Base-by-base conservation (phyloP, 176 grass and related monocot species). In the Eleusine indica region DNA sequence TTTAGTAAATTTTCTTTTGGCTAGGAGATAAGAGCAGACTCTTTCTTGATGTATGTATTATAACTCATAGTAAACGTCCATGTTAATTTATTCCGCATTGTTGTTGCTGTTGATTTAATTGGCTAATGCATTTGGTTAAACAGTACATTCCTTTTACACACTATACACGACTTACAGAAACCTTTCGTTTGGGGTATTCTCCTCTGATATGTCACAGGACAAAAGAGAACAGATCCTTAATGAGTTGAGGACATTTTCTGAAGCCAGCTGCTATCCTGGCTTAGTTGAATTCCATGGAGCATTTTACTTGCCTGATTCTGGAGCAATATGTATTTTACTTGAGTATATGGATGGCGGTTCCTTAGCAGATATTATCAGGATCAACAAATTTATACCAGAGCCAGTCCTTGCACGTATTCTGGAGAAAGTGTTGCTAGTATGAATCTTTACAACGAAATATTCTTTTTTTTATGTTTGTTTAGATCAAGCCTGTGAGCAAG, bases 301-400 rank as follows among this genome's bases (percentile, higher is more conserved):
- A 42, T 98, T 98, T 84, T 98, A 98, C 89, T 68, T 88, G 62
- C 85, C 93, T 41, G 87, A 88, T 43, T 98, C 96, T 70, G 96
- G 96, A 91, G 89, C 88, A 83, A 98, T 95, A 74, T 91, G 89
- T 77, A 95, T 98, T 42, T 91, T 87, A 7, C 85, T 98, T 78
- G 93, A 98, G 76, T 98, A 95, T 83, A 95, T 98, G 92, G 96
- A 98, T 80, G 93, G 91, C 75, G 93, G 96, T 79, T 98, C 96
- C 54, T 77, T 98, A 86, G 96, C 96, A 30, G 93, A 98, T 70
- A 81, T 95, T 87, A 73, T 98, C 39, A 88, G 17, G 58, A 57
- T 93, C 25, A 89, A 98, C 83, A 95, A 91, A 53, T 87, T 75
- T 69, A 91, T 98, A 88, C 87, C 96, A 29, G 96, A 98, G 65